Conservation (phyloP, 2,329 filamentous ascomycete species). For the Claviceps sp. region DNA sequence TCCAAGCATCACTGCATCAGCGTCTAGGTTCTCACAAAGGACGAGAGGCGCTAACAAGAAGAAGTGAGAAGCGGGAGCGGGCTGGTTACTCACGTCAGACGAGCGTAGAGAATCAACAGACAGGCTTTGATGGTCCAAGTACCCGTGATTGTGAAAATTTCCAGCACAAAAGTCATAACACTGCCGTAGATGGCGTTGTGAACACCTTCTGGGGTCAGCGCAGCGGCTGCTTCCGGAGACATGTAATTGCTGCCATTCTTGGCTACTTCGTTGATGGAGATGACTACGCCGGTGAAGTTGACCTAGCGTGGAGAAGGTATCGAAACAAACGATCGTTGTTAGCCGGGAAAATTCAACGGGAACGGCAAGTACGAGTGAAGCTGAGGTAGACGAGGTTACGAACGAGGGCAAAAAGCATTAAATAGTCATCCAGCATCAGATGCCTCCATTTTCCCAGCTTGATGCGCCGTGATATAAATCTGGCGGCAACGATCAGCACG, state of each 20-base stretch:
- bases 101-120: conserved; percentile 36
- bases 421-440: conserved; percentile 43
- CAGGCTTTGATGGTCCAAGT: conserved; percentile 41
- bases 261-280: conserved; percentile 28
- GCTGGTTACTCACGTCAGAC: conserved; percentile 31
- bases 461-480: conserved; percentile 18
- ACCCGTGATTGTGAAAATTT: conserved; percentile 36
- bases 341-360: background rate
- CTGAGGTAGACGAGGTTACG: conserved; percentile 3
- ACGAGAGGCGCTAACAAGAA: background rate
- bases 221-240: conserved; percentile 19
- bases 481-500: conserved; percentile 13
- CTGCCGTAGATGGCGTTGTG: conserved; percentile 33
- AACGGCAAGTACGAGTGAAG: background rate
- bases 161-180: conserved; percentile 38
- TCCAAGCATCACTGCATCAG: background rate
- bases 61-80: no score
- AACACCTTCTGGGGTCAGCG: conserved; percentile 31
- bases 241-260: conserved; percentile 32
- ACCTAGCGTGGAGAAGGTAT: background rate
- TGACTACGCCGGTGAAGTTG: conserved; percentile 23
- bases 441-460: conserved; percentile 29
- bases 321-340: background rate
- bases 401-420: conserved; percentile 38
- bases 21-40: background rate